Evolutionary conservation across 2,329 filamentous ascomycete species (phyloP).

Genomic region (Plectosphaerella sp.): DNA sequence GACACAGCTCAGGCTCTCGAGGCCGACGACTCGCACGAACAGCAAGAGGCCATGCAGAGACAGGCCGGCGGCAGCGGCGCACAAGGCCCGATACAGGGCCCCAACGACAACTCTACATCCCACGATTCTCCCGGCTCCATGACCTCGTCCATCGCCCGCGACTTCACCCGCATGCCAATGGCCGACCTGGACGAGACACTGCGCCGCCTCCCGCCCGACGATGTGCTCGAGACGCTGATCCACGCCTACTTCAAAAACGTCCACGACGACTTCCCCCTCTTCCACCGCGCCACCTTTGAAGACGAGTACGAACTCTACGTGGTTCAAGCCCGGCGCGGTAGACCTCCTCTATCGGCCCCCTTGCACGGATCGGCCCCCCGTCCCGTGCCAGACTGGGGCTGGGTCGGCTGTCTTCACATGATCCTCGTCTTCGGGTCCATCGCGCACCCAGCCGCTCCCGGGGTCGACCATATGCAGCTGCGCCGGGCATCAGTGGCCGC

Average conservation of each 20-base stretch:
- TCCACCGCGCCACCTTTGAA: slow-evolving; percentile 27
- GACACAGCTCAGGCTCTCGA: slow-evolving; percentile 20
- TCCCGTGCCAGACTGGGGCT: slow-evolving; percentile 22
- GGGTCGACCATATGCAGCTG: slow-evolving; percentile 20
- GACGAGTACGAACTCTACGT: slow-evolving; percentile 26
- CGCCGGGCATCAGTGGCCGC: slow-evolving; percentile 16
- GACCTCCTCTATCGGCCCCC: background rate
- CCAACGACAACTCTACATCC: background rate
- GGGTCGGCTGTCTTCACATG: slow-evolving; percentile 31
- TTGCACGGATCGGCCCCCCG: background rate
- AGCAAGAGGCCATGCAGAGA: background rate
- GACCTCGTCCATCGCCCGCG: slow-evolving; percentile 19
- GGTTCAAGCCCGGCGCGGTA: slow-evolving; percentile 10
- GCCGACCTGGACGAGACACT: slow-evolving; percentile 23
- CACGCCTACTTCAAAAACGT: slow-evolving; percentile 28
- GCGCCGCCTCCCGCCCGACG: slow-evolving; percentile 17
- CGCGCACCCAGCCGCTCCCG: slow-evolving; percentile 15
- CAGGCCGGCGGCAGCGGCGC: too few relatives aligned
- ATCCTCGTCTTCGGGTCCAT: slow-evolving; percentile 30
- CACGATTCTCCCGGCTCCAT: slow-evolving; percentile 18
- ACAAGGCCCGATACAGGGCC: background rate
- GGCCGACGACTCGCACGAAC: slow-evolving; percentile 9
- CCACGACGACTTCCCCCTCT: slow-evolving; percentile 29
- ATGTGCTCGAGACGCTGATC: slow-evolving; percentile 23
- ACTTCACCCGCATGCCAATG: slow-evolving; percentile 18